Evolutionary conservation across 331 rosid genomes (phyloP), one percentile per base, ranked within the genome.

Genomic region (Ulmus americana): DNA sequence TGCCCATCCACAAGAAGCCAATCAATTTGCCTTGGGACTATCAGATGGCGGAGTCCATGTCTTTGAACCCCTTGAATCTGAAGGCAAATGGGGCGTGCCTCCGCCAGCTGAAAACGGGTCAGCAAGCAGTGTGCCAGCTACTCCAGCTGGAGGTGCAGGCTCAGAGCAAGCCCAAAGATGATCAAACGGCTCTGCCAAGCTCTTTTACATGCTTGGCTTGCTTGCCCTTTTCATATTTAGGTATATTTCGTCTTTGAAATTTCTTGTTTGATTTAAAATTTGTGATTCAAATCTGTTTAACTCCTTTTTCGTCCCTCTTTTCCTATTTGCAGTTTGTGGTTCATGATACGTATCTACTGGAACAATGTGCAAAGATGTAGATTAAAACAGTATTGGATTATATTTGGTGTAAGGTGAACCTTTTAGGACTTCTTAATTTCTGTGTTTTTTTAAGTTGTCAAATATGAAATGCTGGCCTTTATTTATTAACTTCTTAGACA

Each of bases 41-140:
- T 87, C 92, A 4, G 97, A 90, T 52, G 96, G 96, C 0, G 95
- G 82, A 47, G 97, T 90, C 75, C 88, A 87, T 59, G 97, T 90
- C 43, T 85, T 87, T 58, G 97, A 90, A 72, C 97, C 97, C 6
- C 88, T 85, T 0, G 97, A 90, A 56, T 81, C 95, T 0, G 97
- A 90, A 77, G 95, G 88, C 61, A 90, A 87, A 79, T 90, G 97
- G 97, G 97, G 97, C 1, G 86, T 87, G 55, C 90, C 88, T 22
- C 87, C 95, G 22, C 95, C 95, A 0, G 59, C 47, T 11, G 97
- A 90, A 74, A 90, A 90, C 55, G 95, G 97, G 47, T 83, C 90
- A 70, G 80, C 90, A 38, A 78, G 88, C 76, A 82, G 80, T 16
- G 83, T 68, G 39, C 81, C 84, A 62, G 80, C 88, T 61, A 8